These are phyloP conservation scores for Citrus australasica DNA, from an alignment of 345 rosid species.

Conservation along the genomic window DNA sequence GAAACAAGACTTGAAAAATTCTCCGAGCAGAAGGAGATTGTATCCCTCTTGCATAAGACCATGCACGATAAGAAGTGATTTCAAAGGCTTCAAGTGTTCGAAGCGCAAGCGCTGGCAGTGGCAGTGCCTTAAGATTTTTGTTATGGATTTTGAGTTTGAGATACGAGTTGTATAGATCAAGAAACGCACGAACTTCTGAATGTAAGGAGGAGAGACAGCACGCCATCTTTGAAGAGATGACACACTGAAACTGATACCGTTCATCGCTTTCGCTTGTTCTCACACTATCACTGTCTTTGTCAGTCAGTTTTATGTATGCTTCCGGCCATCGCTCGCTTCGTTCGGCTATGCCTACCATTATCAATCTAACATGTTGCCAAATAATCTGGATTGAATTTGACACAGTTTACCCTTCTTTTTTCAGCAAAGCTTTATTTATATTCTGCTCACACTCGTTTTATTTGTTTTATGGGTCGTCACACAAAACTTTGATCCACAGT, in stretches of 20 bases:
- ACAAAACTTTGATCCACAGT: too few species aligned
- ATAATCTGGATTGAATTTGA: too few species aligned
- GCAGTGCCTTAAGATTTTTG: constrained; percentile 17
- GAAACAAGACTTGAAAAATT: constrained; percentile 37
- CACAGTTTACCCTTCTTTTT: too few species aligned
- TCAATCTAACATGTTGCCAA: too few species aligned
- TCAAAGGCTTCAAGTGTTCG: constrained; percentile 28
- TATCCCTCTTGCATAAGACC: constrained; percentile 21
- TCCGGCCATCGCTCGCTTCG: too few species aligned
- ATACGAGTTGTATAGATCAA: not conserved
- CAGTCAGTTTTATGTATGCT: too few species aligned
- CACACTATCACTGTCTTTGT: too few species aligned
- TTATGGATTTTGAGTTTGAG: not conserved
- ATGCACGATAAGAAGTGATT: constrained; percentile 26
- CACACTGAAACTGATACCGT: not conserved
- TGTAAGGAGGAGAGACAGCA: not conserved
- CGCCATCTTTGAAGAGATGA: not conserved
- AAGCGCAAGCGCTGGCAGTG: constrained; percentile 2
- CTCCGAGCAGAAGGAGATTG: constrained; percentile 11
- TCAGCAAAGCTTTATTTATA: too few species aligned
- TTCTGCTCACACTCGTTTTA: too few species aligned
- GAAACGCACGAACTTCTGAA: not conserved
- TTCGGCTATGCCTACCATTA: too few species aligned
- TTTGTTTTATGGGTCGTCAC: too few species aligned
- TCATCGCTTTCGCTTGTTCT: not conserved